Evolutionary conservation across 257 asterid species (phyloP).

Genomic region (Nicotiana undulata): DNA sequence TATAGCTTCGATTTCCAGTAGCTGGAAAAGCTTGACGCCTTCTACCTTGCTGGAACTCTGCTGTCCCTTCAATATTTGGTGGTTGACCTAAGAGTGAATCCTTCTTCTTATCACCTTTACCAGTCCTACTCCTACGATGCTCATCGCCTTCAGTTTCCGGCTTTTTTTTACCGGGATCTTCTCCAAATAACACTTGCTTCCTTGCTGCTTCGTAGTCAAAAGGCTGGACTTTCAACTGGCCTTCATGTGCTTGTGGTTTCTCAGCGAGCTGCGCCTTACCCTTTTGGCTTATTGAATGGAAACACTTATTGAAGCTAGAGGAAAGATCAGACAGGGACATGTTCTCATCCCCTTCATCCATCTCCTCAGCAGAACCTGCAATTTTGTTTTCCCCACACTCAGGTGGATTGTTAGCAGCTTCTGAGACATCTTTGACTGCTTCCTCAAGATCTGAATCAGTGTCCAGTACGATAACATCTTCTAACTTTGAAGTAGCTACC

Average conservation of each 20-base stretch:
- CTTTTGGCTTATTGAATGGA: conserved; percentile 30
- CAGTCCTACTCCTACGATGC: conserved; percentile 15
- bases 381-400: conserved; percentile 19
- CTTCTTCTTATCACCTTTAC: conserved; percentile 34
- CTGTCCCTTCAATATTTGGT: conserved; percentile 27
- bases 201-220: conserved; percentile 74
- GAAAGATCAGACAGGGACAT: conserved; percentile 60
- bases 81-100: conserved; percentile 11
- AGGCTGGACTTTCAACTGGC: conserved; percentile 36
- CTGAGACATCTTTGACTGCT: conserved; percentile 19
- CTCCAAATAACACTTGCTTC: conserved; percentile 54
- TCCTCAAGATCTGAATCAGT: conserved; percentile 46
- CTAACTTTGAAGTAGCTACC: conserved; percentile 27
- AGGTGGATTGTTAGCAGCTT: conserved; percentile 14
- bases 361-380: conserved; percentile 18
- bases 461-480: conserved; percentile 48
- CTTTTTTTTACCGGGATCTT: conserved; percentile 5
- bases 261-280: conserved; percentile 16
- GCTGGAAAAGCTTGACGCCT: conserved; percentile 93
- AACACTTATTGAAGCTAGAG: conserved; percentile 71
- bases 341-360: conserved; percentile 44
- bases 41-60: conserved; percentile 56
- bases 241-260: conserved; percentile 25
- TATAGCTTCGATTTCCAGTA: conserved; percentile 86
- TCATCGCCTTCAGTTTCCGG: conserved; percentile 14